Evolutionary conservation across 2,329 filamentous ascomycete species (phyloP).

Genomic region (Pleurostoma richardsiae): DNA sequence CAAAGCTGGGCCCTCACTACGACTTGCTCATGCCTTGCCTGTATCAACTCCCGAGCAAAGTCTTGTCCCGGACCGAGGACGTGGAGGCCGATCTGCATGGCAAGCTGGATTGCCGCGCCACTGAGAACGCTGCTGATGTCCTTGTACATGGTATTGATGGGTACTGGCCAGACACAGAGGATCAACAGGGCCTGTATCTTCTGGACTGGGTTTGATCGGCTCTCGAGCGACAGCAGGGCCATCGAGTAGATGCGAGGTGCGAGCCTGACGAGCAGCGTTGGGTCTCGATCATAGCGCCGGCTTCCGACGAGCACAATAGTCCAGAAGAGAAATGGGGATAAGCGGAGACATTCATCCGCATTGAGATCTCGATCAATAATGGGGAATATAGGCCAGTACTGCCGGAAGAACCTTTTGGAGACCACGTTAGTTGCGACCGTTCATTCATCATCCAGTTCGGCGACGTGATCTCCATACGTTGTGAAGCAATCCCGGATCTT

Average conservation of each 20-base stretch:
- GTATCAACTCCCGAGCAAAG: constrained; percentile 27
- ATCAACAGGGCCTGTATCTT: constrained; percentile 31
- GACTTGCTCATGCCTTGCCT: constrained; percentile 25
- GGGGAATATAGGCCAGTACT: constrained; percentile 4
- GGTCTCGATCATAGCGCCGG: constrained; percentile 27
- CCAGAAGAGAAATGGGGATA: constrained; percentile 26
- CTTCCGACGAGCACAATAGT: constrained; percentile 29
- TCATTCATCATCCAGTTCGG: not conserved
- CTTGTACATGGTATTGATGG: constrained; percentile 32
- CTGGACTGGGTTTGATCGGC: constrained; percentile 20
- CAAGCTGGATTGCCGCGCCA: constrained; percentile 30
- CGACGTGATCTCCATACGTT: constrained; percentile 1
- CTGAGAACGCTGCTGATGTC: constrained; percentile 31
- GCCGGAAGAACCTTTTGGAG: constrained; percentile 4
- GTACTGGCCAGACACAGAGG: constrained; percentile 32
- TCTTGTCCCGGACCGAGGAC: constrained; percentile 30
- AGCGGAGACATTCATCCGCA: constrained; percentile 2
- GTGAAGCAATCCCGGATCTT: constrained; percentile 7
- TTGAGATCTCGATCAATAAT: not conserved
- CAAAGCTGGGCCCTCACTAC: constrained; percentile 26
- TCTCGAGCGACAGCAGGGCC: constrained; percentile 25
- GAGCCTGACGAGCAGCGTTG: constrained; percentile 22
- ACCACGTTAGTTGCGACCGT: not conserved
- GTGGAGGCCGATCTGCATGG: constrained; percentile 32
- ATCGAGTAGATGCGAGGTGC: constrained; percentile 25